Evolutionary conservation across 1,139 yeast genomes (phyloP), one percentile per base, ranked within the genome.

Genomic region (Debaryomyces sp.): DNA sequence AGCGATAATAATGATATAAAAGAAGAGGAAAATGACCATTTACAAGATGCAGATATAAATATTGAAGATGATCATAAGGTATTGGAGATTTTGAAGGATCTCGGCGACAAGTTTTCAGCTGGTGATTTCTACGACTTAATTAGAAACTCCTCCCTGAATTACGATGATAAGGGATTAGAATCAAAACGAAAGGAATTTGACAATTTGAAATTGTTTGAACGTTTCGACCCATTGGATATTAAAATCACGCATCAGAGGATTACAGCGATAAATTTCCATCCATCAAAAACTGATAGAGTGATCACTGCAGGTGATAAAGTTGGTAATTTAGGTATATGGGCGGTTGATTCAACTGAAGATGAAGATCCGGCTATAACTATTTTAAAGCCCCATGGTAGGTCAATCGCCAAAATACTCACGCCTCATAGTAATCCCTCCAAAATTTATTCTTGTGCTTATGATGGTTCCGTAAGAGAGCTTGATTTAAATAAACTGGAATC

Each of bases 321-420:
- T 13, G 98, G 98, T 6, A 80, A 84, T 54, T 68, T 91, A 44
- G 97, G 97, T 0, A 75, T 92, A n/a, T 94, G 97, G 97, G 85
- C 92, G 36, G 85, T 88, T 1, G 83, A 82, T 53, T 62, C 71
- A 1, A 44, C 55, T 1, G 49, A 48, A 4, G 63, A 57, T 3
- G 68, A 63, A 27, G 82, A 77, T 2, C 89, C 88, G 0, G 82
- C 83, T 24, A 81, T 89, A 1, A 59, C 73, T 9, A 80, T 82
- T 21, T 77, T 91, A 52, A 85, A 84, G 54, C 81, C 91, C 1
- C 97, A 94, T 61, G 85, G 94, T 0, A 84, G 85, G 48, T 79
- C 89, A 13, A 80, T 94, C 9, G 80, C 94, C 6, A 78, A 81
- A 48, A 80, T 90, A 24, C 70, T 77, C 9, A 77, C 88, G 27